phyloP scores from a whole-genome alignment of 208 protist species.

The Trypanosoma theileri region DNA sequence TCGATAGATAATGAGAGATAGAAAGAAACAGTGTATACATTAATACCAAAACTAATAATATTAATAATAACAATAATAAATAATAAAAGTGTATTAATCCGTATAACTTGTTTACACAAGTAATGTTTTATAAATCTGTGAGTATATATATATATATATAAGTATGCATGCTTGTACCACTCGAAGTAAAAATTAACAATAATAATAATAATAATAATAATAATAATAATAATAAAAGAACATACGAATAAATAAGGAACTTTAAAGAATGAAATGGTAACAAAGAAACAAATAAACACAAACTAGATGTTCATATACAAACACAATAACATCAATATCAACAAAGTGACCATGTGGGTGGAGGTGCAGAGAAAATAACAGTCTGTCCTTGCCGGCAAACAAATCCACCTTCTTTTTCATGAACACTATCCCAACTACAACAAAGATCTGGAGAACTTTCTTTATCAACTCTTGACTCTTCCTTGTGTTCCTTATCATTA shows the following conservation, averaged over 20 bases:
- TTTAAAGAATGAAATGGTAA: not conserved
- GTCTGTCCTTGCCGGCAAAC: conserved; percentile 18
- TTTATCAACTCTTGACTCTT: conserved; percentile 4
- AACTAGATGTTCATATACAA: conserved; percentile 11
- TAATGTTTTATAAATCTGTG: too few relatives aligned
- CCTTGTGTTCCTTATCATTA: not conserved
- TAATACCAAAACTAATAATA: not conserved
- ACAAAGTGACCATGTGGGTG: conserved; percentile 32
- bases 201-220: too few relatives aligned
- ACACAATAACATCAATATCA: conserved; percentile 9
- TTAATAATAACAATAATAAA: too few relatives aligned
- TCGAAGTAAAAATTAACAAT: too few relatives aligned
- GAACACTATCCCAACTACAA: conserved; percentile 4
- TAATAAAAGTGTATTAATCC: too few relatives aligned
- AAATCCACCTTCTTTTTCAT: not conserved
- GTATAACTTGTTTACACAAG: too few relatives aligned
- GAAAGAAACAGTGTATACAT: too few relatives aligned
- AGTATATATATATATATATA: too few relatives aligned
- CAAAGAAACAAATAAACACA: conserved; percentile 1
- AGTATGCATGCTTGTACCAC: too few relatives aligned
- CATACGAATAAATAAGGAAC: too few relatives aligned
- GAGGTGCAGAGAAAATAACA: conserved; percentile 37
- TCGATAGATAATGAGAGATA: not conserved
- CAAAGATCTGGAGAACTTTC: conserved; percentile 1
- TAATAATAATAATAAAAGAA: too few relatives aligned